Evolutionary conservation across 176 grass and related monocot species (phyloP).

Genomic region (Eragrostis nindensis): DNA sequence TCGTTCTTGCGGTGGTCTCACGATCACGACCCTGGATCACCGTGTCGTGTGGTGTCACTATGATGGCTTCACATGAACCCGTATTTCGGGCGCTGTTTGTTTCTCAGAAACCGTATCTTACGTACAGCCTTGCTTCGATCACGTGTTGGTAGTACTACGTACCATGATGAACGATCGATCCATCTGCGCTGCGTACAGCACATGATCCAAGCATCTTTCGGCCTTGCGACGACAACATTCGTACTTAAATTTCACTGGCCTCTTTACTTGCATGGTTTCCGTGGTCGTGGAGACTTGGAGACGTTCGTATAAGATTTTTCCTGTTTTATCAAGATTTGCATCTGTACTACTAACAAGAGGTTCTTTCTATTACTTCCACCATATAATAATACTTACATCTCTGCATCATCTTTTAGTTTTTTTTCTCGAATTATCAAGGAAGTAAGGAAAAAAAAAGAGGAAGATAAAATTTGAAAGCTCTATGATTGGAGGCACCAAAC

Average conservation of each 20-base stretch:
- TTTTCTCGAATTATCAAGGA: too few relatives aligned
- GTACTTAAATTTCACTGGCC: background rate
- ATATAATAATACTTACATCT: too few relatives aligned
- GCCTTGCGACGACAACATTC: background rate
- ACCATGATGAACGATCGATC: background rate
- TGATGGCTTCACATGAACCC: background rate
- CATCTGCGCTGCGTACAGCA: background rate
- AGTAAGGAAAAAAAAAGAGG: background rate
- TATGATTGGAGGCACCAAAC: slow-evolving; percentile 26
- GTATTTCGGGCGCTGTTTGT: background rate
- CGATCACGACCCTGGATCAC: background rate
- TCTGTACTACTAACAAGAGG: too few relatives aligned
- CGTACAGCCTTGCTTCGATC: background rate
- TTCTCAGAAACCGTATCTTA: background rate
- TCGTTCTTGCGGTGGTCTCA: background rate
- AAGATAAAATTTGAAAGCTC: background rate
- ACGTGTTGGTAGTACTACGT: background rate
- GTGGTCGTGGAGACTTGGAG: background rate
- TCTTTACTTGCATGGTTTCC: background rate
- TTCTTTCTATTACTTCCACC: too few relatives aligned
- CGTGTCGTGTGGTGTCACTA: background rate
- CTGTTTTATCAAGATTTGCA: too few relatives aligned
- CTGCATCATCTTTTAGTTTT: too few relatives aligned
- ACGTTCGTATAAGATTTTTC: background rate
- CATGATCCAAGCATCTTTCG: slow-evolving; percentile 12